Evolutionary conservation across 2,329 filamentous ascomycete species (phyloP), one percentile per base, ranked within the genome.

Genomic region (Emmonsiellopsis sp.): DNA sequence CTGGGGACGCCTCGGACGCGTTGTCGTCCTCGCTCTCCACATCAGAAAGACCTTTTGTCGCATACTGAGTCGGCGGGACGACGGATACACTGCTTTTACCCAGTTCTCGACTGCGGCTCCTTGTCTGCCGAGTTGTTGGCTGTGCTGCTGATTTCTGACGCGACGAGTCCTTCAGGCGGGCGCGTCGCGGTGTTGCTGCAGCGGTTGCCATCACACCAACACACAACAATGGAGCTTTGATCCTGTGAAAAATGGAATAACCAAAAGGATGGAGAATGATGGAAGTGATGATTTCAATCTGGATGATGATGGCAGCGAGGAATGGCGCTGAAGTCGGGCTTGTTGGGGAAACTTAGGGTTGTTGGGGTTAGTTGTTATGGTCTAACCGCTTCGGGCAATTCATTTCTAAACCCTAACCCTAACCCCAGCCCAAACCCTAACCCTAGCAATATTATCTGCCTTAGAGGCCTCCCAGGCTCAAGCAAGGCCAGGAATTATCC

Each of bases 61-160:
- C 21, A 31, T 17, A 37, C 13, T 14, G 11, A 27, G 37, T 49
- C 5, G 46, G 27, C 10, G 46, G 46, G 4, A 21, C 10, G 17
- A 32, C 10, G 21, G 39, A 39, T 37, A 17, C 40, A 43, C 43
- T 3, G 0, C 6, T 42, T 10, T 45, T 42, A n/a, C 48, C 48
- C 10, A 47, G 32, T 37, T 54, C 53, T 31, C 43, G 34, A 39
- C 49, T 52, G 21, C 32, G 49, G 27, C 49, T 52, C 43, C 49
- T 9, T 31, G 43, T 52, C 33, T 46, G 9, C 7, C 53, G 53
- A 8, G 49, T 42, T 8, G 48, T 52, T n/a, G 34, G 43, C 5
- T 31, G 42, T 21, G 42, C 21, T n/a, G 21, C 17, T 9, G 34
- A 17, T 53, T 32, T 46, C 34, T 43, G 52, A 17, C 33, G 40